Evolutionary conservation across 208 protist genomes (phyloP), one percentile per base, ranked within the genome.

Genomic region (Leishmania mexicana): DNA sequence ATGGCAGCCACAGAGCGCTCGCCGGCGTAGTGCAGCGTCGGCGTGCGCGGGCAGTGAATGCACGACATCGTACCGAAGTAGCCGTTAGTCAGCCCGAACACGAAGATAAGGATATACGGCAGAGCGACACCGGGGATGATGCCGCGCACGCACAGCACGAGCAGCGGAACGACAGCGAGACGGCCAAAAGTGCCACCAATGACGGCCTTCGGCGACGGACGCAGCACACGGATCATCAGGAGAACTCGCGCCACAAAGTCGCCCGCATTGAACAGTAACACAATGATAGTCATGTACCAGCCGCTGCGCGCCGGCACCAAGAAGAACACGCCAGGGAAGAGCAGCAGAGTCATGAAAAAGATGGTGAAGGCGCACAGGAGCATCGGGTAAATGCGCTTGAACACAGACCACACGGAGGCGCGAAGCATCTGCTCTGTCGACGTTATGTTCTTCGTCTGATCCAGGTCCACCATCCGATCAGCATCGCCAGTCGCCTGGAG

Each of bases 311-410:
- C 81, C 53, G 85, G 74, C 4, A 95, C 85, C 21, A 81, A 38
- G 71, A 95, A 85, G 74, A 92, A 90, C 24, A 96, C 82, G 64
- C 93, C 93, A 21, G 94, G 94, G 77, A 96, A 97, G 73, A 95
- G 65, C 64, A 90, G 72, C 73, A 96, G 67, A 2, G 89, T 88
- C 40, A 86, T 84, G 83, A 89, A 92, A 85, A 92, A 96, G 53
- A 90, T 83, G 15, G 90, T 74, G 81, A 93, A 96, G 85, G 76
- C 83, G 77, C 83, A 87, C 35, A 94, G 7, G 76, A 94, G 74
- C 92, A 96, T 94, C 68, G 94, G 94, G 76, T 85, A 95, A 54
- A 97, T 85, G 51, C 72, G 67, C 83, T 86, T 87, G 65, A 94
- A 75, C 62, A 97, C 86, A 19, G 85, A 65, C 19, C 57, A 68